A percentile compares a stretch with the other conserved stretches of the same genome.
These are phyloP conservation scores for Primulina tabacum DNA, from an alignment of 257 asterid species.

Conservation along the genomic window DNA sequence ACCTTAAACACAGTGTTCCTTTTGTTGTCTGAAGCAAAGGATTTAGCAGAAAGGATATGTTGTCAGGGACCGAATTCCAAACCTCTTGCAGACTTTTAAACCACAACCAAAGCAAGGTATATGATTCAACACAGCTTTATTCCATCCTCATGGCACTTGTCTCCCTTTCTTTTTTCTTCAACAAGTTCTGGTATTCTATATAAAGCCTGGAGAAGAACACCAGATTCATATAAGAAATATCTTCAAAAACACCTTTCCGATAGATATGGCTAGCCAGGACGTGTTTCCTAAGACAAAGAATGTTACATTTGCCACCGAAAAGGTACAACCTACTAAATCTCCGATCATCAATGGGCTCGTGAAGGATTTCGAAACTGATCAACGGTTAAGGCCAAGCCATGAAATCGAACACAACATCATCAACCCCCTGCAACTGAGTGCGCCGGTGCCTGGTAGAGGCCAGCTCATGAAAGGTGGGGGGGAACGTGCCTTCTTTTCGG, in stretches of 20 bases:
- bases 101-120: conserved; percentile 59
- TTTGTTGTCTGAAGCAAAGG: conserved; percentile 18
- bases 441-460: conserved; percentile 16
- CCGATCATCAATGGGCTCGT: conserved; percentile 4
- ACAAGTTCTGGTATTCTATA: conserved; percentile 30
- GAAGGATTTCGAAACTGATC: conserved; percentile 19
- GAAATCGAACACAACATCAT: conserved; percentile 24
- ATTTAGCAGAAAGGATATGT: conserved; percentile 14
- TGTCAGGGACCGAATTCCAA: conserved; percentile 38
- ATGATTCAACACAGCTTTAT: conserved; percentile 49
- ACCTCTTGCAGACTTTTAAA: conserved; percentile 34
- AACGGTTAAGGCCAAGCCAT: conserved; percentile 18
- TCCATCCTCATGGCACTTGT: conserved; percentile 22
- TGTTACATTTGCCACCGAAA: conserved; percentile 9
- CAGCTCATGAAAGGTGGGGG: conserved; percentile 36
- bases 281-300: conserved; percentile 12
- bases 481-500: conserved; percentile 33
- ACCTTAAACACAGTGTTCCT: not conserved
- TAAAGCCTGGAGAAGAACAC: conserved; percentile 24
- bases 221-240: conserved; percentile 22
- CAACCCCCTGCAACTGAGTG: conserved; percentile 3
- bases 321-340: not conserved
- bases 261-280: conserved; percentile 27
- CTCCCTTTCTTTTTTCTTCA: conserved; percentile 6
- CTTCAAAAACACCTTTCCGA: not conserved